These are phyloP conservation scores for Podaxis carcinomalis DNA, from an alignment of 768 basidiomycete species.

Conservation along the genomic window DNA sequence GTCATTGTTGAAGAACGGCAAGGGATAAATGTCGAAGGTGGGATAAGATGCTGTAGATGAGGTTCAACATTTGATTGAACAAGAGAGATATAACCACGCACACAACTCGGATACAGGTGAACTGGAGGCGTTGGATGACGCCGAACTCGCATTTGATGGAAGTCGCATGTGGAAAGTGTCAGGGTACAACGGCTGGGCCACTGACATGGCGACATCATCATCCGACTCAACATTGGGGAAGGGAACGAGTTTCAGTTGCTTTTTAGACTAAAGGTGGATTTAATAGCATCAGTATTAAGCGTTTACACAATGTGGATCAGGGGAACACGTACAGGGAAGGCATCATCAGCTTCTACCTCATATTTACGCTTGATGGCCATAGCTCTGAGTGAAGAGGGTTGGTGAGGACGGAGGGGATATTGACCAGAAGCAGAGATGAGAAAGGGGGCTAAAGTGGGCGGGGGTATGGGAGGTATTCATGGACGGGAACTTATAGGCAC, in stretches of 20 bases:
- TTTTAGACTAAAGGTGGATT: constrained; percentile 40
- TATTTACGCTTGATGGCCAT: constrained; percentile 82
- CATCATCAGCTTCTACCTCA: constrained; percentile 52
- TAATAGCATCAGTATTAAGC: constrained; percentile 20
- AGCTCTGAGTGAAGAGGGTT: constrained; percentile 4
- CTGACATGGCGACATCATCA: constrained; percentile 69
- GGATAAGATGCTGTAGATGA: constrained; percentile 46
- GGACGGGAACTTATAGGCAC: constrained; percentile 23
- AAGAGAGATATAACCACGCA: constrained; percentile 28
- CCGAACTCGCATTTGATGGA: constrained; percentile 62
- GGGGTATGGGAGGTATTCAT: constrained; percentile 3
- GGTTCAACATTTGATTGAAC: neutral
- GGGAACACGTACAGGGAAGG: constrained; percentile 38
- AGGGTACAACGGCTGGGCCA: constrained; percentile 53
- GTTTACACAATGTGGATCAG: constrained; percentile 8
- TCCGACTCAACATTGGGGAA: constrained; percentile 66
- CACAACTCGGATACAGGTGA: constrained; percentile 43
- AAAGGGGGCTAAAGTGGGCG: constrained; percentile 13
- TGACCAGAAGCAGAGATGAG: constrained; percentile 17
- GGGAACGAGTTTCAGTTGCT: constrained; percentile 72
- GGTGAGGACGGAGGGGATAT: constrained; percentile 11
- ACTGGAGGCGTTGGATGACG: constrained; percentile 44
- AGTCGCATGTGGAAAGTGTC: constrained; percentile 58
- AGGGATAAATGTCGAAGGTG: constrained; percentile 57
- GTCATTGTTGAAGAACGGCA: constrained; percentile 44